Percentiles rank a stretch among this genome's conserved stretches.
phyloP scores from a whole-genome alignment of 2,329 filamentous ascomycete species.

The Chaetomiaceae sp. region DNA sequence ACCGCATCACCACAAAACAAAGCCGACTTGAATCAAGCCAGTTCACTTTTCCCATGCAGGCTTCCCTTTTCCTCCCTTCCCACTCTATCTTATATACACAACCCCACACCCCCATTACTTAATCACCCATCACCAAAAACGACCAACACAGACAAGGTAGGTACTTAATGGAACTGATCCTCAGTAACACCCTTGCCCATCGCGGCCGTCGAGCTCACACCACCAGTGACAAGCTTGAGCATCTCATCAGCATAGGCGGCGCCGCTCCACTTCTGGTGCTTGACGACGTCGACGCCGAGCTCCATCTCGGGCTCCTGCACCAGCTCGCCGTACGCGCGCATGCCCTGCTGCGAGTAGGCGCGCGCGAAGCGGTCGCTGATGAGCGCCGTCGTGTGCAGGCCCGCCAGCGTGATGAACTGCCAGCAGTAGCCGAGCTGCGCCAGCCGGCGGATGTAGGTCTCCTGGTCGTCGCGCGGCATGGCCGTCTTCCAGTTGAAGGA shows the following conservation, averaged over 20 bases:
- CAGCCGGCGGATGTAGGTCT: conserved; percentile 93
- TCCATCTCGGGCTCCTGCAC: conserved; percentile 98
- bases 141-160: neutral
- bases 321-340: conserved; percentile 95
- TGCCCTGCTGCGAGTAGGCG: conserved; percentile 75
- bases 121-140: neutral
- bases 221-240: conserved; percentile 95
- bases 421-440: conserved; percentile 91
- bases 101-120: neutral
- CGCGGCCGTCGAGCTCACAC: conserved; percentile 83
- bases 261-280: conserved; percentile 98
- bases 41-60: no score
- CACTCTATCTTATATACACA: no score
- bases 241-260: conserved; percentile 92
- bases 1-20: no score
- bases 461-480: conserved; percentile 86
- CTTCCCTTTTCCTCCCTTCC: no score
- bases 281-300: conserved; percentile 84
- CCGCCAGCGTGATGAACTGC: conserved; percentile 99
- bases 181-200: conserved; percentile 99
- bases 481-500: conserved; percentile 99
- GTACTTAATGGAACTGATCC: conserved; percentile 76
- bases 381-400: conserved; percentile 90
- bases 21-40: no score
- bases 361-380: conserved; percentile 85